Evolutionary conservation across 331 rosid genomes (phyloP).

Genomic region (Rosa hybrid): DNA sequence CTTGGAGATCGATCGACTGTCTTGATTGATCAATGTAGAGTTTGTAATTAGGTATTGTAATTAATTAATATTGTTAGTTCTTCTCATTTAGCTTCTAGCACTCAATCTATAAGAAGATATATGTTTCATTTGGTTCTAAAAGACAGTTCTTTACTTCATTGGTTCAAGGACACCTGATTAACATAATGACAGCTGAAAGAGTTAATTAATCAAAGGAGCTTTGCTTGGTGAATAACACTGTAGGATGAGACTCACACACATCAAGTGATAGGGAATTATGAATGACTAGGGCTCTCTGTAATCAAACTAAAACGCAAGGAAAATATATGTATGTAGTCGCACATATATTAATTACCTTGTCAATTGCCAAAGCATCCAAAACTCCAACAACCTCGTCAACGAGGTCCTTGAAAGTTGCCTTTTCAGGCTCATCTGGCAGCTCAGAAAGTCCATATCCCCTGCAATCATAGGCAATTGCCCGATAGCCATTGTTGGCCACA

Average conservation of each 20-base stretch:
- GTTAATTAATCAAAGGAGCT: neutral
- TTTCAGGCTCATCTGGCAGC: slow-evolving; percentile 52
- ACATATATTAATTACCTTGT: slow-evolving; percentile 31
- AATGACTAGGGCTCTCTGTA: neutral
- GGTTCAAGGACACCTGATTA: neutral
- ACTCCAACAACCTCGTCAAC: slow-evolving; percentile 39
- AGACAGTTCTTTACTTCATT: neutral
- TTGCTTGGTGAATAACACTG: neutral
- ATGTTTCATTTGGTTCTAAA: neutral
- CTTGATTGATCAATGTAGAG: neutral
- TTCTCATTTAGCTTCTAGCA: neutral
- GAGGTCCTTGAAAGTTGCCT: slow-evolving; percentile 41
- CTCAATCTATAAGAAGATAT: neutral
- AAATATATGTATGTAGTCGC: neutral
- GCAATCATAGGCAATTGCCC: slow-evolving; percentile 59
- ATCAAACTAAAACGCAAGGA: neutral
- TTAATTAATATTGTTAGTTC: neutral
- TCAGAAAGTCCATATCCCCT: slow-evolving; percentile 75
- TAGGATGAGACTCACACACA: neutral
- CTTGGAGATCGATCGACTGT: neutral
- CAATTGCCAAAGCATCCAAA: slow-evolving; percentile 44
- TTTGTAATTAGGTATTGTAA: neutral
- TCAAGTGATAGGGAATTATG: neutral
- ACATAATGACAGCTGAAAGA: neutral
- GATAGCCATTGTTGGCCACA: slow-evolving; percentile 44